These are phyloP conservation scores for Gelatoporia subvermispora DNA, from an alignment of 768 basidiomycete genomes.

Conservation along the genomic window DNA sequence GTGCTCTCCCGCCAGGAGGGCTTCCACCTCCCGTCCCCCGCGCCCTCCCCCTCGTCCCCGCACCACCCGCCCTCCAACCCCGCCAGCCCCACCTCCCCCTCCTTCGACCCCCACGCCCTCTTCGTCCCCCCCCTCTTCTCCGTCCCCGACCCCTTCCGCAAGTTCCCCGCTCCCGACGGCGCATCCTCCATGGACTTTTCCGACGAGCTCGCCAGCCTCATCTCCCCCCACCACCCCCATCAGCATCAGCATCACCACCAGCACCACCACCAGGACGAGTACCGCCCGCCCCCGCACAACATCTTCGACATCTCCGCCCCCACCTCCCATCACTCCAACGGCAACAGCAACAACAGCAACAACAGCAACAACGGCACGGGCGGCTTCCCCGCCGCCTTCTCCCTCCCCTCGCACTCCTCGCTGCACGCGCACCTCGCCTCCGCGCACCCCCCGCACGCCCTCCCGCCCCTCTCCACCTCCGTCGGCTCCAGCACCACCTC, in stretches of 20 bases:
- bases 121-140: conserved; percentile 43
- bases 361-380: too few relatives aligned
- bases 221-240: conserved; percentile 32
- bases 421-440: conserved; percentile 14
- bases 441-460: conserved; percentile 13
- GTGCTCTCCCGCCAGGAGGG: conserved; percentile 61
- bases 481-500: conserved; percentile 1
- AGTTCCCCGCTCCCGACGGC: conserved; percentile 35
- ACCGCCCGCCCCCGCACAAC: conserved; percentile 43
- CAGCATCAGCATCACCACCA: conserved; percentile 22
- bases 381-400: conserved; percentile 12
- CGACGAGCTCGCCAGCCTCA: conserved; percentile 65
- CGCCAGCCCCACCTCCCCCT: conserved; percentile 14
- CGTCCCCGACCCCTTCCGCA: conserved; percentile 52
- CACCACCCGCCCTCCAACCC: conserved; percentile 13
- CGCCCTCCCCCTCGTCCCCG: conserved; percentile 25
- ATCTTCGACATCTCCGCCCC: conserved; percentile 62
- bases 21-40: conserved; percentile 57
- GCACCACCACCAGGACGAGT: conserved; percentile 20
- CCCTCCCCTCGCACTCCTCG: conserved; percentile 23
- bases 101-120: conserved; percentile 30
- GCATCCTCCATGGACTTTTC: conserved; percentile 47
- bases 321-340: conserved; percentile 27
- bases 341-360: conserved; percentile 9
- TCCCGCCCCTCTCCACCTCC: conserved; percentile 7